phyloP scores from a whole-genome alignment of 306 rosid species.

The Trichosanthes truncata region DNA sequence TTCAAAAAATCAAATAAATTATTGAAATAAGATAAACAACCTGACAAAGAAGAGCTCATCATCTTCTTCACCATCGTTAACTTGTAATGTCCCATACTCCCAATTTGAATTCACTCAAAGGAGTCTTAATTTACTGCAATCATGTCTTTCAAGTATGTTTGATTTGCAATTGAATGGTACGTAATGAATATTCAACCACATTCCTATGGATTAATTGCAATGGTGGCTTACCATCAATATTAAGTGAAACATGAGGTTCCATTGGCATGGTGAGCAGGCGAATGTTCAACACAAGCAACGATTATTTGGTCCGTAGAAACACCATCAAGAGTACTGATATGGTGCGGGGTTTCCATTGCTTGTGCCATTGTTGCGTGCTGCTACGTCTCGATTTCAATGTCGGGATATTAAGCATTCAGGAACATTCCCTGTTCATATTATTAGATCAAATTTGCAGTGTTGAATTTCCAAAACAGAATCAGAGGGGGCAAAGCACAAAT shows the following conservation, averaged over 20 bases:
- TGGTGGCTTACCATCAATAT: conserved; percentile 3
- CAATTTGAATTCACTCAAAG: conserved; percentile 40
- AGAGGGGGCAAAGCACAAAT: not conserved
- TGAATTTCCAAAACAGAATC: not conserved
- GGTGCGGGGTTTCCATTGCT: conserved; percentile 32
- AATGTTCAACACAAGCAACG: conserved; percentile 47
- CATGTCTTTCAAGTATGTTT: conserved; percentile 46
- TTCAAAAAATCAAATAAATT: no score
- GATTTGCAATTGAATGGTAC: conserved; percentile 18
- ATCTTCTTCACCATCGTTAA: conserved; percentile 8
- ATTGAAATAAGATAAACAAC: not conserved
- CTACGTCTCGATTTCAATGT: conserved; percentile 24
- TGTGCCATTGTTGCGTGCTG: conserved; percentile 28
- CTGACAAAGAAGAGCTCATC: not conserved
- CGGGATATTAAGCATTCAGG: conserved; percentile 52
- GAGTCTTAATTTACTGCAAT: conserved; percentile 33
- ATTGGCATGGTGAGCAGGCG: conserved; percentile 18
- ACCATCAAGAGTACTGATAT: conserved; percentile 43
- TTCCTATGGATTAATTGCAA: not conserved
- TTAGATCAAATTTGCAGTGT: not conserved
- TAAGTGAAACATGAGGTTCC: conserved; percentile 17
- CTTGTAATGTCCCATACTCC: not conserved
- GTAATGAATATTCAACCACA: not conserved
- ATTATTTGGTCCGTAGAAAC: conserved; percentile 29
- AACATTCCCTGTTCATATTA: not conserved